Evolutionary conservation across 2,329 filamentous ascomycete genomes (phyloP), one percentile per base, ranked within the genome.

Genomic region (Aureobasidium sp.): DNA sequence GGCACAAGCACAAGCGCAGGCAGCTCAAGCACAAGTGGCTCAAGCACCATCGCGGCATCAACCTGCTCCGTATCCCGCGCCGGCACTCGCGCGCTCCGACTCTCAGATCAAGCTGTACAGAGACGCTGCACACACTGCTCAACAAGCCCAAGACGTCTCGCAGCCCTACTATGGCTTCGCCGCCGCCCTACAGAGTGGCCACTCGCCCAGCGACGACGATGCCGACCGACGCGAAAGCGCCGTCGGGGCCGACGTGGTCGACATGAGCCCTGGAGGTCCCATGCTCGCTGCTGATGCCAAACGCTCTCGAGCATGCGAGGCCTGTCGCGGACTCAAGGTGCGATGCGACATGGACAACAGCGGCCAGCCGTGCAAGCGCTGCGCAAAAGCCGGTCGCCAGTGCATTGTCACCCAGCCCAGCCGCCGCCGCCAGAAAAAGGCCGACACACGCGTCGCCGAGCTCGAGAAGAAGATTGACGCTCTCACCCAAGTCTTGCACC

Each of bases 401-500:
- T 95, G 90, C 65, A 72, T 90, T 35, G 84, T 90, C 57, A 94
- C 88, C 1, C 80, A 83, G 58, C 88, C 81, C 0, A 81, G 76
- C 12, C 71, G 88, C 35, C 95, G 94, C 71, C 78, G 90, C 39
- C 88, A 91, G 73, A 95, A 91, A 75, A 95, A 95, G 75, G 90
- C 88, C 51, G 90, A 95, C 66, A 91, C 83, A 59, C 79, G 89
- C 48, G 90, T 96, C 11, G 86, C 89, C 7, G 90, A 95, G 73
- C 76, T 96, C 48, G 90, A 95, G 74, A 89, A 85, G 75, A 94
- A 94, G 73, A 91, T 95, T 58, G 89, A 95, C 72, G 87, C 86
- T 7, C 68, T 95, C 65, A 95, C 88, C 6, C 87, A 88, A 6
- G 89, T 83, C 30, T 66, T 95, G 59, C 84, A 88, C 40, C 81